These are phyloP conservation scores for Jatropha multifida DNA, from an alignment of 441 rosid genomes.

Conservation along the genomic window DNA sequence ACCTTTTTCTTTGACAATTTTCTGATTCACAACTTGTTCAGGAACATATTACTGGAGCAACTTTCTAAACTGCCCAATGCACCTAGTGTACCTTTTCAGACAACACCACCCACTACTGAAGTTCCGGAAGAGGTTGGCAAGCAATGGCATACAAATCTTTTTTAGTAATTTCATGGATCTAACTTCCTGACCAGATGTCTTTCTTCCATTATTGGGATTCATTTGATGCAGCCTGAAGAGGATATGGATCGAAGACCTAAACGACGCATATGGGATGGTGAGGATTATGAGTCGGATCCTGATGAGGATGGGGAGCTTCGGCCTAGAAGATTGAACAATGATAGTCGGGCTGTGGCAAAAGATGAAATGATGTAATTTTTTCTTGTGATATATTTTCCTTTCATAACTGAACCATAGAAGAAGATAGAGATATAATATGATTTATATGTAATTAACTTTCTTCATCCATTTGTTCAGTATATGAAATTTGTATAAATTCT, in stretches of 20 bases:
- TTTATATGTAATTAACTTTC: not conserved
- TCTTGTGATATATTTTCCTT: not conserved
- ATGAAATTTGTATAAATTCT: not conserved
- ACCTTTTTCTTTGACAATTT: slow-evolving; percentile 5
- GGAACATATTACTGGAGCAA: slow-evolving; percentile 79
- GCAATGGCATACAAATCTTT: slow-evolving; percentile 16
- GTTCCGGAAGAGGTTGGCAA: slow-evolving; percentile 74
- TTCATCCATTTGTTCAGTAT: not conserved
- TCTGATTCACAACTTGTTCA: slow-evolving; percentile 28
- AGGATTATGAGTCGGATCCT: slow-evolving; percentile 67
- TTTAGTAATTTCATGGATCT: not conserved
- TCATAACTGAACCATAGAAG: not conserved
- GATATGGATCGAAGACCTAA: slow-evolving; percentile 79
- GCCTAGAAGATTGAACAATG: slow-evolving; percentile 36
- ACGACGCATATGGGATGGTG: slow-evolving; percentile 88
- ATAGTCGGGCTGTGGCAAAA: slow-evolving; percentile 28
- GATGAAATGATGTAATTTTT: slow-evolving; percentile 43
- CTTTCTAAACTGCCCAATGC: slow-evolving; percentile 73
- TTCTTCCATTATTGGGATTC: slow-evolving; percentile 7
- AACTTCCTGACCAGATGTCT: not conserved
- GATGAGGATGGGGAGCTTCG: slow-evolving; percentile 64
- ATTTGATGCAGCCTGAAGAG: slow-evolving; percentile 65
- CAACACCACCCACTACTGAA: slow-evolving; percentile 63
- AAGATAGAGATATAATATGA: not conserved
- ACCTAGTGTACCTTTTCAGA: slow-evolving; percentile 90